A percentile compares a stretch with the other conserved stretches of the same genome.
phyloP scores from a whole-genome alignment of 2,329 filamentous ascomycete species.

The Diaporthe caulivora region DNA sequence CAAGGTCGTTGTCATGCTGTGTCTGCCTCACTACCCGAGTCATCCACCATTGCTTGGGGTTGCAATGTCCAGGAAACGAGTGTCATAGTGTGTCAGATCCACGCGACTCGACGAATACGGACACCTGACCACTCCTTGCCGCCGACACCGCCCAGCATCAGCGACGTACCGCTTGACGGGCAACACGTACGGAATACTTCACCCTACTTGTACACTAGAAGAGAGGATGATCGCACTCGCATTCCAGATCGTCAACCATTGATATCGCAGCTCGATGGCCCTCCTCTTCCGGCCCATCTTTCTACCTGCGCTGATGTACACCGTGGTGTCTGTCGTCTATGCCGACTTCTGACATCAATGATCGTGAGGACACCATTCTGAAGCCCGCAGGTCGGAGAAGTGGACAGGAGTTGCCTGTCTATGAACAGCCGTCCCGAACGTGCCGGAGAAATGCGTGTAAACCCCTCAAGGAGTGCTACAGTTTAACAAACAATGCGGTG shows the following conservation, averaged over 20 bases:
- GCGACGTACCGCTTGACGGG: constrained; percentile 7
- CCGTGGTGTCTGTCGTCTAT: background rate
- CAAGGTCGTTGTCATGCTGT: constrained; percentile 19
- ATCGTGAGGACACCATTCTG: background rate
- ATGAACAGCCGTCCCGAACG: constrained; percentile 11
- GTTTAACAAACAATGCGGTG: constrained; percentile 13
- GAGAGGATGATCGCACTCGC: constrained; percentile 12
- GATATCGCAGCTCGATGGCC: background rate
- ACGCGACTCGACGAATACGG: constrained; percentile 30
- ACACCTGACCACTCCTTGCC: constrained; percentile 20
- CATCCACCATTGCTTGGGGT: constrained; percentile 3
- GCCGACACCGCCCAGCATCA: constrained; percentile 27
- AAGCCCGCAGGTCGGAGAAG: background rate
- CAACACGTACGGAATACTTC: constrained; percentile 17
- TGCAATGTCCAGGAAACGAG: constrained; percentile 18
- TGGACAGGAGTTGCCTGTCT: background rate
- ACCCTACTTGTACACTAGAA: constrained; percentile 2
- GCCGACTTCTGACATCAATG: background rate
- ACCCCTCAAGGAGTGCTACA: background rate
- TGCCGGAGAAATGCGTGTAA: constrained; percentile 28
- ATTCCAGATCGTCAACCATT: background rate
- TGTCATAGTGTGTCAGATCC: constrained; percentile 32
- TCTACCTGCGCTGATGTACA: background rate
- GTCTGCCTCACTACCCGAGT: constrained; percentile 22
- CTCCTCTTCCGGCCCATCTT: background rate